These are phyloP conservation scores for Baudoinia panamericana DNA, from an alignment of 495 filamentous ascomycete genomes.

Conservation along the genomic window DNA sequence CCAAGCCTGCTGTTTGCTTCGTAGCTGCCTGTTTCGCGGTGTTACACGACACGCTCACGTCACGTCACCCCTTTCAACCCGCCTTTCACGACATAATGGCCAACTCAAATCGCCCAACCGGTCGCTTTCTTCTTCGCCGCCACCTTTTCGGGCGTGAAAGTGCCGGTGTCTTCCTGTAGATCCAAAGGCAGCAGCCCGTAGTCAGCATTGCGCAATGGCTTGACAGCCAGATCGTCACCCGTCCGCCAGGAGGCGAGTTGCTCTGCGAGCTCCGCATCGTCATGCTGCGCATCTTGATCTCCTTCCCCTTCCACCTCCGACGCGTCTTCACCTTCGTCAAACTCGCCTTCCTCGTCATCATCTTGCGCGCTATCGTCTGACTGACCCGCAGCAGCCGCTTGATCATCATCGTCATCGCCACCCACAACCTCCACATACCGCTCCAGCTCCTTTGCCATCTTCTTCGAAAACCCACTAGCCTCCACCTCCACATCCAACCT, in stretches of 20 bases:
- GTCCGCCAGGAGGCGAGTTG: conserved; percentile 2
- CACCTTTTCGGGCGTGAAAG: conserved; percentile 11
- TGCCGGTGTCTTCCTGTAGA: conserved; percentile 9
- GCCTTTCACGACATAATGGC: no score
- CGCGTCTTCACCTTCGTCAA: conserved; percentile 7
- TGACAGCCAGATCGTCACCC: conserved; percentile 9
- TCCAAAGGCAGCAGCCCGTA: conserved; percentile 15
- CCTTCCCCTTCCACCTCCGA: conserved; percentile 7
- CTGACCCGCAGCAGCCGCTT: conserved; percentile 27
- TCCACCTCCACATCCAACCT: conserved; percentile 79
- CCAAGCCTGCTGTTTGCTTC: no score
- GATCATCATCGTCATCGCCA: conserved; percentile 39
- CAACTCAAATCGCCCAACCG: conserved; percentile 25
- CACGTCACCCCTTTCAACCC: no score
- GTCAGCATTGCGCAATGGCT: conserved; percentile 4
- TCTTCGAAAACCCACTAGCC: conserved; percentile 88
- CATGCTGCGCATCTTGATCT: background rate
- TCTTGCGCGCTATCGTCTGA: conserved; percentile 13
- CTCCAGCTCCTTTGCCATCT: conserved; percentile 87
- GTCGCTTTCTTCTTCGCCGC: conserved; percentile 19
- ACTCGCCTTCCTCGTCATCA: conserved; percentile 12
- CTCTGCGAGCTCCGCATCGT: conserved; percentile 14
- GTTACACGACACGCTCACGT: no score
- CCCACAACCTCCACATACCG: conserved; percentile 68
- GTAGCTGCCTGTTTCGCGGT: no score